Evolutionary conservation across 306 rosid species (phyloP).

Genomic region (Notholithocarpus densiflorus): DNA sequence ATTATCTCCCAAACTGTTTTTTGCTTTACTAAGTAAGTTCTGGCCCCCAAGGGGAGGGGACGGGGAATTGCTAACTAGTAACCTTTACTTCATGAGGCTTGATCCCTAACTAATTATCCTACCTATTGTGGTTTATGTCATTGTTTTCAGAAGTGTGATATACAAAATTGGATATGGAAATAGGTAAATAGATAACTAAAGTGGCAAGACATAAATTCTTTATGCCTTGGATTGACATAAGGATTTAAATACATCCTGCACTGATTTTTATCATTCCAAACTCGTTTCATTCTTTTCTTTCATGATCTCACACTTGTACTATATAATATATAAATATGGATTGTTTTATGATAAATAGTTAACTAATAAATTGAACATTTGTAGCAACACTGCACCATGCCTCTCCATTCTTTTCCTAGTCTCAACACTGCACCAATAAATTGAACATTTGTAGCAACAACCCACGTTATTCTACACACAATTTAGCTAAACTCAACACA

Average conservation of each 20-base stretch:
- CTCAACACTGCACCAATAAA: conserved; percentile 7
- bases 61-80: too few species aligned
- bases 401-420: conserved; percentile 6
- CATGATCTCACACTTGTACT: not conserved
- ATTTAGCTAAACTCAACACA: too few species aligned
- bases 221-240: not conserved
- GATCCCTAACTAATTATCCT: too few species aligned
- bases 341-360: not conserved
- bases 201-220: too few species aligned
- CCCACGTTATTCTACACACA: conserved; percentile 2
- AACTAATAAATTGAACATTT: conserved; percentile 27
- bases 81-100: too few species aligned
- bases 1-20: not conserved
- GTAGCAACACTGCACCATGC: too few species aligned
- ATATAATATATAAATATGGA: not conserved
- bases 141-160: not conserved
- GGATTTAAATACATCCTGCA: not conserved
- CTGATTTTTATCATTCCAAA: not conserved
- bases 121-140: not conserved
- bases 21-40: too few species aligned
- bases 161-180: conserved; percentile 9
- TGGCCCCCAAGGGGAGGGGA: too few species aligned
- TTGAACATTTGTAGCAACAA: not conserved
- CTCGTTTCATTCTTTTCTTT: not conserved
- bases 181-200: not conserved